phyloP scores from a whole-genome alignment of 495 filamentous ascomycete species.

The Hypoxylon lienhwacheense region DNA sequence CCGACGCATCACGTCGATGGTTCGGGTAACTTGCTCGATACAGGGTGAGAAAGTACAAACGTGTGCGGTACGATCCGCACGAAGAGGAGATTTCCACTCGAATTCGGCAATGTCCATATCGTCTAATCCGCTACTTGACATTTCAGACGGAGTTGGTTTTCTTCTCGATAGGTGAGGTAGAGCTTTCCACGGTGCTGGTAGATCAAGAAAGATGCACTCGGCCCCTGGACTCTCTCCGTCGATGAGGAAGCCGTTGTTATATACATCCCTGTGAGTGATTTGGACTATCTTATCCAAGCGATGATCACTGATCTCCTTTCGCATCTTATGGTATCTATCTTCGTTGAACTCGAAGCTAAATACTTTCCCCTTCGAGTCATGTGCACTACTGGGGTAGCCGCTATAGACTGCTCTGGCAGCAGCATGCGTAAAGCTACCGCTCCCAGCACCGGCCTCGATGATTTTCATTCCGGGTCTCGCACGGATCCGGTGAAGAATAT shows the following conservation, averaged over 20 bases:
- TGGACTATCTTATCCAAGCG: conserved; percentile 70
- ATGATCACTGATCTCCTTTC: conserved; percentile 73
- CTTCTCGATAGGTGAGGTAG: conserved; percentile 77
- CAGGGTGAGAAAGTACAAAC: conserved; percentile 96
- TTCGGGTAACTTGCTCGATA: conserved; percentile 89
- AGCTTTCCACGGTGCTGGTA: conserved; percentile 91
- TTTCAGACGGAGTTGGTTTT: conserved; percentile 37
- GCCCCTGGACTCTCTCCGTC: conserved; percentile 63
- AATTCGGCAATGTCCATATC: conserved; percentile 9
- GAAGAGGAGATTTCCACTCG: conserved; percentile 65
- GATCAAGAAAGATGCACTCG: conserved; percentile 84
- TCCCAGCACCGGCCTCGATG: conserved; percentile 93
- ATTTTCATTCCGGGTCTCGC: conserved; percentile 76
- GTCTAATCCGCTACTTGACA: conserved; percentile 19
- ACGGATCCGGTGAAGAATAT: conserved; percentile 83
- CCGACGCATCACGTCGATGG: conserved; percentile 73
- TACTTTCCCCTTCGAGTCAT: conserved; percentile 66
- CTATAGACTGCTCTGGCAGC: conserved; percentile 84
- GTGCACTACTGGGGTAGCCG: conserved; percentile 60
- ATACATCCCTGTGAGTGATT: conserved; percentile 91
- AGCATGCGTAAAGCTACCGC: conserved; percentile 94
- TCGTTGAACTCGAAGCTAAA: conserved; percentile 94
- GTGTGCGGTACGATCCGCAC: conserved; percentile 64
- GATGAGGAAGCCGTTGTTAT: conserved; percentile 77
- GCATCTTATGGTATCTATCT: conserved; percentile 70